A percentile compares a stretch with the other conserved stretches of the same genome.
These are phyloP conservation scores for Melampsora larici-populina DNA, from an alignment of 1,284 basidiomycete species.

Conservation along the genomic window DNA sequence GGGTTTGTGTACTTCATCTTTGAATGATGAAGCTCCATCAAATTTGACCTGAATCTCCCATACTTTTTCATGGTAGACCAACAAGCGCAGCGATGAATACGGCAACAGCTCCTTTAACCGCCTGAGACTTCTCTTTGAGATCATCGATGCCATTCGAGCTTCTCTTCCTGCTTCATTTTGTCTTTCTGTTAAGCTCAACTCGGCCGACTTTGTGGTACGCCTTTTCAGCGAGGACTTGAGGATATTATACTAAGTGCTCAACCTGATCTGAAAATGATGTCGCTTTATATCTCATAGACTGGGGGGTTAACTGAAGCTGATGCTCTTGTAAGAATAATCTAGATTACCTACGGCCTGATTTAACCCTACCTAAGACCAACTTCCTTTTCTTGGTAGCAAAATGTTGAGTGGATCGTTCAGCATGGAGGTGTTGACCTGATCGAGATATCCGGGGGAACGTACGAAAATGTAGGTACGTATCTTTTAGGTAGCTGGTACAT, in stretches of 20 bases:
- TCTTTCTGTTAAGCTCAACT: conserved; percentile 25
- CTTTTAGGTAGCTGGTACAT: neutral
- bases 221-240: neutral
- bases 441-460: conserved; percentile 33
- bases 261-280: neutral
- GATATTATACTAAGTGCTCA: too few species aligned
- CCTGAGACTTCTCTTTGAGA: conserved; percentile 20
- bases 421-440: conserved; percentile 28
- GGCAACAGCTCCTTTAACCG: neutral
- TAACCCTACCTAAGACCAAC: neutral
- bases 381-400: neutral
- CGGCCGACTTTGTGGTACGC: conserved; percentile 21
- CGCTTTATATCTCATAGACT: neutral
- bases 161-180: conserved; percentile 16
- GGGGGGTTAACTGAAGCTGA: conserved; percentile 22
- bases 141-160: conserved; percentile 20
- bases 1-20: neutral
- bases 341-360: neutral
- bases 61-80: neutral
- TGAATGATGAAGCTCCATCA: neutral
- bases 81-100: conserved; percentile 20
- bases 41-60: neutral
- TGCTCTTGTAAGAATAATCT: conserved; percentile 9
- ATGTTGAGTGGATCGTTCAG: conserved; percentile 14
- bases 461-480: conserved; percentile 6